Conservation (phyloP, 192 early-diverging fungal genomes). For the Gigaspora rosea region DNA sequence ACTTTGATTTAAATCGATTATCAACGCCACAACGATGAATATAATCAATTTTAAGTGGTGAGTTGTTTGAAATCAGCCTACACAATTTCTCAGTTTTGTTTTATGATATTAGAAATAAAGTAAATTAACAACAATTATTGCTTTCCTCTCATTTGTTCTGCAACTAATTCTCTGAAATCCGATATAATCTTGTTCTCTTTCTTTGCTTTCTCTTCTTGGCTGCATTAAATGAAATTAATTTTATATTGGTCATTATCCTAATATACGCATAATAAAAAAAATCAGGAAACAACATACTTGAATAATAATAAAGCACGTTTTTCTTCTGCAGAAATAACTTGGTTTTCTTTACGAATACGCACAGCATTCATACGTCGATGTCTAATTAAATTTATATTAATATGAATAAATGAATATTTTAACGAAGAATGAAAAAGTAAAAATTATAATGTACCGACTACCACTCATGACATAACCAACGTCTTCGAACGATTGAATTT, state of each 20-base stretch:
- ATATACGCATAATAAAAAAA: too few species aligned
- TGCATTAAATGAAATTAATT: background rate
- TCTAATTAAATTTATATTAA: constrained; percentile 35
- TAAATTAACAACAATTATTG: background rate
- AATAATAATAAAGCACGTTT: constrained; percentile 83
- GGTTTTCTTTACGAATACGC: constrained; percentile 94
- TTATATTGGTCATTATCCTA: background rate
- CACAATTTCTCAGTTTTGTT: too few species aligned
- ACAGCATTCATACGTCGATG: constrained; percentile 96
- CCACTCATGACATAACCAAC: constrained; percentile 98
- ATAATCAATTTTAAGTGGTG: too few species aligned
- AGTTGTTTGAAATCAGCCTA: too few species aligned
- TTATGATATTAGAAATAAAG: too few species aligned
- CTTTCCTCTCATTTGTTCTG: constrained; percentile 51
- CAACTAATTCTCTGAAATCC: constrained; percentile 86
- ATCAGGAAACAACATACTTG: constrained; percentile 39
- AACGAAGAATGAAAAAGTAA: background rate
- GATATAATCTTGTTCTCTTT: constrained; percentile 92
- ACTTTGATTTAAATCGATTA: too few species aligned
- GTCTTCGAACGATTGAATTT: constrained; percentile 83
- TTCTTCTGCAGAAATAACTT: constrained; percentile 95
- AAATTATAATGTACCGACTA: constrained; percentile 60
- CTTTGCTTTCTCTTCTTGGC: constrained; percentile 84
- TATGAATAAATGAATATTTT: background rate
- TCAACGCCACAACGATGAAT: too few species aligned